Conservation (phyloP, 805 yeast genomes). For the Hagleromyces aurorensis region DNA sequence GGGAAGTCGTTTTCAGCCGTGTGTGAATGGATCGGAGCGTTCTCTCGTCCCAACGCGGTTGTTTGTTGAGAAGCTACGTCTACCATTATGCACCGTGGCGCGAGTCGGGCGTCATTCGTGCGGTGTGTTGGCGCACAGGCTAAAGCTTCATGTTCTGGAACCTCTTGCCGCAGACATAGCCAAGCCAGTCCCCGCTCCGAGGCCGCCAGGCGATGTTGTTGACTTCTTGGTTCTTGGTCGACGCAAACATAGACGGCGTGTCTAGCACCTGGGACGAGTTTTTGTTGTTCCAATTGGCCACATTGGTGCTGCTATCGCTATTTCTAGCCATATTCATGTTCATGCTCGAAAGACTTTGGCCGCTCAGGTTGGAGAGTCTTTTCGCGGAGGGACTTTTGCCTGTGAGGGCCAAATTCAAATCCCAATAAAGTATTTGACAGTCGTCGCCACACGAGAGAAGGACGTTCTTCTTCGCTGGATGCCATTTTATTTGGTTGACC, state of each 20-base stretch:
- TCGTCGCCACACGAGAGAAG: slow-evolving; percentile 63
- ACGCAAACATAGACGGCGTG: slow-evolving; percentile 40
- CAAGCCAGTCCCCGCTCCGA: slow-evolving; percentile 68
- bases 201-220: slow-evolving; percentile 71
- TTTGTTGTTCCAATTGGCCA: slow-evolving; percentile 12
- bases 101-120: too few species aligned
- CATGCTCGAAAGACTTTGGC: not conserved
- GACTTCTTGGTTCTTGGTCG: slow-evolving; percentile 57
- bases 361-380: not conserved
- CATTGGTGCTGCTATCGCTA: slow-evolving; percentile 1
- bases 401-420: slow-evolving; percentile 34
- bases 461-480: slow-evolving; percentile 55
- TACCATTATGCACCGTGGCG: too few species aligned
- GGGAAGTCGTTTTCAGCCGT: too few species aligned
- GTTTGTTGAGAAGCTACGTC: too few species aligned
- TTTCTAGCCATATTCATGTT: slow-evolving; percentile 1
- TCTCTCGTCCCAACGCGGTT: too few species aligned
- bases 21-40: too few species aligned
- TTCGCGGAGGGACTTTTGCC: not conserved
- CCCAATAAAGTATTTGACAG: slow-evolving; percentile 68
- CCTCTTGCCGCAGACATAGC: slow-evolving; percentile 37
- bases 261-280: slow-evolving; percentile 12
- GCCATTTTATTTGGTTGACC: slow-evolving; percentile 76
- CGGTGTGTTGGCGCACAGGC: too few species aligned
- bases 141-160: slow-evolving; percentile 30